Evolutionary conservation across 306 rosid genomes (phyloP).

Genomic region (Mimosa bimucronata): DNA sequence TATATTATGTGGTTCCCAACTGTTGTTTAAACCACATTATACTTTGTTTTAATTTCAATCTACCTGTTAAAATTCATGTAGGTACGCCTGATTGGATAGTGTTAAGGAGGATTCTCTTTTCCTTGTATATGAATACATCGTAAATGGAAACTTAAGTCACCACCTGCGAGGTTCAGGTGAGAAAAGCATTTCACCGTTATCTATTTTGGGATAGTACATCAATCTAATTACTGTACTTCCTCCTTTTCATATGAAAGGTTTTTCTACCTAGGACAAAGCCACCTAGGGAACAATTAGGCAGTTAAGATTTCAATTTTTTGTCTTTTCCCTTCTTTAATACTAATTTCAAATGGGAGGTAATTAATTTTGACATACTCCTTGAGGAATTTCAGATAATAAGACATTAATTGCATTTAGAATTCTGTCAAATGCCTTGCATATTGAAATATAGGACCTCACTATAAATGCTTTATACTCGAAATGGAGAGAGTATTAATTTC

Average conservation of each 20-base stretch:
- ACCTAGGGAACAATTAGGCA: not conserved
- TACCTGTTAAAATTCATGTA: conserved; percentile 41
- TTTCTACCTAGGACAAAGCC: not conserved
- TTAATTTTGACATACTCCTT: no score
- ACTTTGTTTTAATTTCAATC: no score
- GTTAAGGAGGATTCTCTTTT: conserved; percentile 78
- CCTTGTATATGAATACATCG: conserved; percentile 37
- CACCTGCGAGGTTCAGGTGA: conserved; percentile 55
- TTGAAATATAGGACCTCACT: no score
- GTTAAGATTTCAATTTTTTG: no score
- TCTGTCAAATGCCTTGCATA: no score
- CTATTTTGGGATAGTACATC: not conserved
- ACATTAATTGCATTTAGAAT: no score
- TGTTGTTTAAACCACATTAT: no score
- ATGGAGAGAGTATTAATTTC: no score
- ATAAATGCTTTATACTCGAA: no score
- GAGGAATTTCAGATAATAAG: no score
- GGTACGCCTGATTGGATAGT: conserved; percentile 98
- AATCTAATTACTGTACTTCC: not conserved
- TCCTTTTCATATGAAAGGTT: not conserved
- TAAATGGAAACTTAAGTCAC: conserved; percentile 10
- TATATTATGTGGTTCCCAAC: no score
- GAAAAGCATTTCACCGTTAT: not conserved
- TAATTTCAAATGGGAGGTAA: not conserved
- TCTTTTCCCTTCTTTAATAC: not conserved